Evolutionary conservation across 495 filamentous ascomycete species (phyloP).

Genomic region (Daldinia concentrica): DNA sequence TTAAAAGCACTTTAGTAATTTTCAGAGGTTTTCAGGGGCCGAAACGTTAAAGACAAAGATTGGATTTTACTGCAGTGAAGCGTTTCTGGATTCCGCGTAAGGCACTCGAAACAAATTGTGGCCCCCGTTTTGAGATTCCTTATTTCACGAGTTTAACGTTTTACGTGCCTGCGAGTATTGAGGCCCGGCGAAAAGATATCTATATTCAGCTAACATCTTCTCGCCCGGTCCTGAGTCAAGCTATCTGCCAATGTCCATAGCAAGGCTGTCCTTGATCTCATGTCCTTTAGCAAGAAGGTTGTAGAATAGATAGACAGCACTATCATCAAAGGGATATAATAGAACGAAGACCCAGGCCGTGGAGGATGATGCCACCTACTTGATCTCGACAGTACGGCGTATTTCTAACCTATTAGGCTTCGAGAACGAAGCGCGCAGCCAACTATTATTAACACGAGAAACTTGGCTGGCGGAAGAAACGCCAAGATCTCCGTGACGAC

Average conservation of each 20-base stretch:
- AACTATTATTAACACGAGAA: neutral
- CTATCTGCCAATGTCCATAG: neutral
- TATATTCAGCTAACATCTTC: neutral
- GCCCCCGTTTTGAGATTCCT: neutral
- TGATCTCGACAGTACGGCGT: neutral
- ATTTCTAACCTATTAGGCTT: neutral
- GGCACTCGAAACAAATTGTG: slow-evolving; percentile 18
- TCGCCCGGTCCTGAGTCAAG: neutral
- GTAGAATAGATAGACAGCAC: neutral
- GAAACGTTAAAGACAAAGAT: neutral
- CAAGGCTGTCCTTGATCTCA: neutral
- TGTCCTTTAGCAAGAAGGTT: neutral
- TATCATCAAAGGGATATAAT: neutral
- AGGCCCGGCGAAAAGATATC: neutral
- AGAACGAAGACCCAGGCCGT: neutral
- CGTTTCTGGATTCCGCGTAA: slow-evolving; percentile 25
- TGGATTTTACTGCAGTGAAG: slow-evolving; percentile 16
- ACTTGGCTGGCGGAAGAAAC: slow-evolving; percentile 8
- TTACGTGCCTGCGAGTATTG: neutral
- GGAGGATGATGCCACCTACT: neutral
- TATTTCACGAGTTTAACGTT: neutral
- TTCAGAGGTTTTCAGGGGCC: slow-evolving; percentile 1
- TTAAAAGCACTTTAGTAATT: neutral
- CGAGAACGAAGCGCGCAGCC: neutral
- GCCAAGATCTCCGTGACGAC: slow-evolving; percentile 18